A percentile compares a stretch with the other conserved stretches of the same genome.
phyloP scores from a whole-genome alignment of 2,329 filamentous ascomycete species.

The Neofusicoccum laricinum region DNA sequence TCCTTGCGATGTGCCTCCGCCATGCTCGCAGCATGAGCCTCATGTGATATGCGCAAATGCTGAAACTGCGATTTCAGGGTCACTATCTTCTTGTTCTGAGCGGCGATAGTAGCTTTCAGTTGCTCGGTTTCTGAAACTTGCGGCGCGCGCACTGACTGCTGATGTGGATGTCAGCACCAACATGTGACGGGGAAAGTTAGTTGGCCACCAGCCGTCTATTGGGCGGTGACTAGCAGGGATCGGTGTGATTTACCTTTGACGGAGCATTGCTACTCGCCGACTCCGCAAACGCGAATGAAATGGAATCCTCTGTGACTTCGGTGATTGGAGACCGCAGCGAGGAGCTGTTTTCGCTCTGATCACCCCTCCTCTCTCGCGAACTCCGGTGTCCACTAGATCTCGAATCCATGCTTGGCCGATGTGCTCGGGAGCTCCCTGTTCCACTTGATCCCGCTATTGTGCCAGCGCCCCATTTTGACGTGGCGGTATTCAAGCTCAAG shows the following conservation, averaged over 20 bases:
- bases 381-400: neutral
- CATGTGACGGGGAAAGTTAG: neutral
- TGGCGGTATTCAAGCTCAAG: constrained; percentile 8
- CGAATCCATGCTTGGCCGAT: constrained; percentile 3
- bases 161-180: neutral
- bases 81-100: constrained; percentile 32
- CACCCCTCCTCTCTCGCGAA: neutral
- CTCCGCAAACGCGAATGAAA: neutral
- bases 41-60: constrained; percentile 36
- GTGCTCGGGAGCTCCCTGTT: neutral
- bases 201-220: neutral
- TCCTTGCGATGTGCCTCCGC: constrained; percentile 39
- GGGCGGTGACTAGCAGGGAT: neutral
- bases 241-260: constrained; percentile 8
- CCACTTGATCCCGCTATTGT: neutral
- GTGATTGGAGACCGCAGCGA: constrained; percentile 5
- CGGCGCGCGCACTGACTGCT: neutral
- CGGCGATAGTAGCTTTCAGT: constrained; percentile 28
- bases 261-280: constrained; percentile 8
- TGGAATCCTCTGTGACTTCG: constrained; percentile 4
- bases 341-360: constrained; percentile 11
- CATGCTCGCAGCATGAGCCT: constrained; percentile 37
- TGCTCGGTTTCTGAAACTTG: constrained; percentile 22
- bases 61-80: constrained; percentile 35
- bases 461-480: neutral